These are phyloP conservation scores for Aspergillus steynii DNA, from an alignment of 495 filamentous ascomycete genomes.

Conservation along the genomic window DNA sequence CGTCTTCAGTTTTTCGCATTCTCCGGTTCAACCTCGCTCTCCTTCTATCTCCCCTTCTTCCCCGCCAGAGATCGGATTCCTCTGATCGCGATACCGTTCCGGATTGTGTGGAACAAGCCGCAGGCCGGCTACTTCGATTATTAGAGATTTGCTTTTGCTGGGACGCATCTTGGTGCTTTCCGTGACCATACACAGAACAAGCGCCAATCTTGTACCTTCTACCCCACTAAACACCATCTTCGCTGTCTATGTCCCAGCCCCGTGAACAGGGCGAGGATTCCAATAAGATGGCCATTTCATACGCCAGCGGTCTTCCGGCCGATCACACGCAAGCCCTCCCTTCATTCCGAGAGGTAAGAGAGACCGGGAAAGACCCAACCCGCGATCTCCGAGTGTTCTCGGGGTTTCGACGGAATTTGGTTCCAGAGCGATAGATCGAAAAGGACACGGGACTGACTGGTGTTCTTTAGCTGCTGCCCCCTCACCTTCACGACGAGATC, in stretches of 20 bases:
- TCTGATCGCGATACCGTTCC: slow-evolving; percentile 4
- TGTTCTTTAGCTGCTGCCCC: slow-evolving; percentile 40
- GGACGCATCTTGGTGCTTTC: neutral
- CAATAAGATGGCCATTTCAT: slow-evolving; percentile 47
- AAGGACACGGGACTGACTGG: slow-evolving; percentile 14
- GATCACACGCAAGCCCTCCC: slow-evolving; percentile 43
- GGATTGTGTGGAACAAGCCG: slow-evolving; percentile 14
- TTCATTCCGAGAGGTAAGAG: slow-evolving; percentile 47
- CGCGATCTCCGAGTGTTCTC: neutral
- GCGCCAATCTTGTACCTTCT: neutral
- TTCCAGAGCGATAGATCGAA: neutral
- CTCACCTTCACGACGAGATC: slow-evolving; percentile 50
- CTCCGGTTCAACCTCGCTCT: slow-evolving; percentile 1
- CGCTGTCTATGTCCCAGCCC: slow-evolving; percentile 43
- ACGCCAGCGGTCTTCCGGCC: slow-evolving; percentile 38
- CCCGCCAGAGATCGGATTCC: neutral
- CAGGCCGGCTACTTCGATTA: slow-evolving; percentile 21
- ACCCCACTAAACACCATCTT: neutral
- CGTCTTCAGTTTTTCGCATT: slow-evolving; percentile 4
- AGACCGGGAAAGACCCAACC: neutral
- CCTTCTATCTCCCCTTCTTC: slow-evolving; percentile 8
- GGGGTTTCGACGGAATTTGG: neutral
- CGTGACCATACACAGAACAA: slow-evolving; percentile 9
- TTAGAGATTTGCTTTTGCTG: slow-evolving; percentile 7
- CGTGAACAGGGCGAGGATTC: slow-evolving; percentile 39